A percentile compares a stretch with the other conserved stretches of the same genome.
Evolutionary conservation across 805 yeast genomes (phyloP).

Genomic region (Zygosaccharomyces gambellarensis): DNA sequence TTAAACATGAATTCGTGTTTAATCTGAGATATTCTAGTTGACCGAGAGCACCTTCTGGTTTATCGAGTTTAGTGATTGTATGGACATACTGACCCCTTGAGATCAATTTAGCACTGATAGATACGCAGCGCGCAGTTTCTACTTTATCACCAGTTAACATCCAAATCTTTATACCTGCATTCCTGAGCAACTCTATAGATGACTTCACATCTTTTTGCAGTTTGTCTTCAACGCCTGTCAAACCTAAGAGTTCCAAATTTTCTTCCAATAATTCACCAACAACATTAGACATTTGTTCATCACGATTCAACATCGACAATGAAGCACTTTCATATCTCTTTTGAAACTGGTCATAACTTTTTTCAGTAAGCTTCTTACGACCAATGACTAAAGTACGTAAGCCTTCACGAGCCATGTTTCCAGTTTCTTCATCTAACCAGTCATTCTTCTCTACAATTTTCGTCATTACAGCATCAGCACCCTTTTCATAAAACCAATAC

Average conservation of each 20-base stretch:
- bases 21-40: conserved; percentile 67
- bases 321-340: conserved; percentile 67
- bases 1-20: conserved; percentile 55
- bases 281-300: conserved; percentile 62
- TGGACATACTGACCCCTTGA: conserved; percentile 93
- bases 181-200: conserved; percentile 84
- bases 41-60: conserved; percentile 61
- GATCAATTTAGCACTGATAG: conserved; percentile 90
- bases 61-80: conserved; percentile 61
- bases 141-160: conserved; percentile 99
- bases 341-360: conserved; percentile 58
- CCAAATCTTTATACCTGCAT: conserved; percentile 98
- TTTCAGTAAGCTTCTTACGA: conserved; percentile 59
- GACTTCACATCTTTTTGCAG: conserved; percentile 87
- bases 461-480: conserved; percentile 94
- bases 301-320: conserved; percentile 75
- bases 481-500: conserved; percentile 82
- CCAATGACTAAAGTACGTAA: conserved; percentile 91
- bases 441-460: conserved; percentile 78
- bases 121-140: conserved; percentile 96
- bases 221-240: conserved; percentile 97
- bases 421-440: conserved; percentile 97
- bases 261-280: conserved; percentile 68
- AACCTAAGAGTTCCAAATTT: conserved; percentile 79
- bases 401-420: conserved; percentile 98